Base-by-base conservation (phyloP, 148 eudicot species). In the Silene uniflora region DNA sequence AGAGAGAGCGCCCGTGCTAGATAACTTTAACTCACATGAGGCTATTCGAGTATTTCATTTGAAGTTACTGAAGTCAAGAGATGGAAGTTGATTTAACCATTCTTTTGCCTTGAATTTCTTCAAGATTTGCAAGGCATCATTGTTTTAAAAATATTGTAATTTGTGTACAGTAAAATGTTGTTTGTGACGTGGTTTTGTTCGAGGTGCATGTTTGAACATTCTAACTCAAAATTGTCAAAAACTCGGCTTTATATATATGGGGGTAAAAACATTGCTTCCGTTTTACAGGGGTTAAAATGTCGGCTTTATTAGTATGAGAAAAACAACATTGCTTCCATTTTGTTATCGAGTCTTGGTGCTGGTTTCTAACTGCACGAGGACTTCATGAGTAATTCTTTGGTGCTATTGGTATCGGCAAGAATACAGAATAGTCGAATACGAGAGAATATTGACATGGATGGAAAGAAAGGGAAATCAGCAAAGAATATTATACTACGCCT, bases 321-420 rank as follows among this genome's bases (percentile, higher is more conserved):
- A 49, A 52, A 52, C 13, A 52, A 52, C 55, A 10, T 11, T 49
- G 13, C 55, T 0, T 49, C 14, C 55, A 49, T 49, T 49, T 47
- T 11, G 39, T 5, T 49, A 13, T 49, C 14, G 14, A n/a, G n/a
- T 35, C 39, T 35, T 35, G 5, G 39, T 4, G 39, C 5, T 35
- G 44, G 68, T 58, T 82, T 79, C 73, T 76, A 47, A 74, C 81
- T 54, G 77, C 81, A 74, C 79, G 69, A 74, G 32, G 32, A 29
- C 32, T 85, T 84, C 54, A 32, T 67, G 47, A 3, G 83, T 76
- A 63, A 76, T 66, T 67, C 78, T 81, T 82, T 81, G 83, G 74
- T 86, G 86, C 32, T 73, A 78, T 81, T n/a, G n/a, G 44, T 39
- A 39, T 39, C 44, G 44, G 44, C 44, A 6, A 39, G 44, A 39